phyloP scores from a whole-genome alignment of 2,329 filamentous ascomycete species.

The Herpotrichia juniperi region DNA sequence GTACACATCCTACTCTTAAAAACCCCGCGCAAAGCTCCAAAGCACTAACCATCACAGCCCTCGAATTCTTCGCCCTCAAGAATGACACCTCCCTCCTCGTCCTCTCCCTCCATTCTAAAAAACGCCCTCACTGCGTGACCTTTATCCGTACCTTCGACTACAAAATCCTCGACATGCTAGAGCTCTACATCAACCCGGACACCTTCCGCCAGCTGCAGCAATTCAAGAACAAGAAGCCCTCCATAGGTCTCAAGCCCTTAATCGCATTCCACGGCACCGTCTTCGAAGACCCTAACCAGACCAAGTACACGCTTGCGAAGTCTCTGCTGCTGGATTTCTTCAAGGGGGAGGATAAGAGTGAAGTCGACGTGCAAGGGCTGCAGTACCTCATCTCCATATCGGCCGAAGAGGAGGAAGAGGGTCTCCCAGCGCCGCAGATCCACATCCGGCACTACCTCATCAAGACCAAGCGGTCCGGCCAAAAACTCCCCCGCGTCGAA shows the following conservation, averaged over 20 bases:
- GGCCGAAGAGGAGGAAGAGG: constrained; percentile 64
- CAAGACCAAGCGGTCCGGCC: constrained; percentile 82
- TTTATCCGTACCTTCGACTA: constrained; percentile 81
- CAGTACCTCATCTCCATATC: constrained; percentile 87
- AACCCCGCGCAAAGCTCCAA: not conserved
- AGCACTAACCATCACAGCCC: constrained; percentile 46
- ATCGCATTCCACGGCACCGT: constrained; percentile 87
- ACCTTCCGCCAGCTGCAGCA: constrained; percentile 72
- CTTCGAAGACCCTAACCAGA: constrained; percentile 80
- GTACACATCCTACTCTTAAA: constrained; percentile 9
- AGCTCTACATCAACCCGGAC: constrained; percentile 80
- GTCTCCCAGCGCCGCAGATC: constrained; percentile 53
- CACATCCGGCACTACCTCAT: constrained; percentile 84
- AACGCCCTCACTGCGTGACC: constrained; percentile 90
- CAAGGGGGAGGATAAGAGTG: constrained; percentile 77
- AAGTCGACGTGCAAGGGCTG: constrained; percentile 92
- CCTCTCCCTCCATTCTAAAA: constrained; percentile 88
- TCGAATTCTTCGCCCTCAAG: constrained; percentile 96
- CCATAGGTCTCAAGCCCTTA: constrained; percentile 86
- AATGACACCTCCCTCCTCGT: constrained; percentile 89
- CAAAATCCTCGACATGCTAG: constrained; percentile 93
- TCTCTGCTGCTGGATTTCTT: constrained; percentile 90
- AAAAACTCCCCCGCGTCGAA: constrained; percentile 87
- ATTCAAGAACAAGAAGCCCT: constrained; percentile 70
- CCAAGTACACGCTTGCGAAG: constrained; percentile 85